Evolutionary conservation across 1,284 basidiomycete genomes (phyloP), one percentile per base, ranked within the genome.

Genomic region (Meira miltonrushii): DNA sequence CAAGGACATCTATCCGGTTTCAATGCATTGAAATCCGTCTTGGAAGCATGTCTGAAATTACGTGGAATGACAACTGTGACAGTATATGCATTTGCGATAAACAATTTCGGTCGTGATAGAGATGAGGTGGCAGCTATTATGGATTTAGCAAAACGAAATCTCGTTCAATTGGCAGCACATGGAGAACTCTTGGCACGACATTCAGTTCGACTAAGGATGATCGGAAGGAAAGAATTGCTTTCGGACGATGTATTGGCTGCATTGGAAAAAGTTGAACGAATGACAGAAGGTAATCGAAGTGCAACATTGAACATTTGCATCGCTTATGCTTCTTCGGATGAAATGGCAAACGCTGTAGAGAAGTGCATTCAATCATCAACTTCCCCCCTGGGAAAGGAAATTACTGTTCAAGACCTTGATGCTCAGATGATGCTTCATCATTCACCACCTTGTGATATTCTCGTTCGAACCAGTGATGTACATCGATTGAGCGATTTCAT

Each of bases 21-120:
- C 77, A 80, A 86, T 50, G 87, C 90, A 4, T 80, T 98, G 59
- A 83, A 87, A 70, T 81, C 86, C 79, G 71, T 77, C 8, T 68
- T 78, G 23, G 68, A 77, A 43, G 60, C 72, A 15, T 78, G 75
- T 55, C 59, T 78, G 39, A 61, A 68, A 15, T 64, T 78, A 12
- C 52, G 60, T 17, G 68, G 69, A 1, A 60, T 78, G 19, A 55
- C 68, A 9, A 67, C 88, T 63, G 92, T 99, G 21, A 88, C 90
- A 1, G 90, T 90, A 10, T 99, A 95, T 73, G 92, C 92, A 3
- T 98, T 99, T 79, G 86, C 93, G 1, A 94, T 98, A 61, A 92
- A 97, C 76, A 99, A 98, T 80, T 98, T 98, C 81, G 89, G 89
- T 66, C 84, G 95, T n/a, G 83, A 87, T 1, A 81, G 84, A 56